phyloP scores from a whole-genome alignment of 139 green algal species.

The Pleodorina starrii region DNA sequence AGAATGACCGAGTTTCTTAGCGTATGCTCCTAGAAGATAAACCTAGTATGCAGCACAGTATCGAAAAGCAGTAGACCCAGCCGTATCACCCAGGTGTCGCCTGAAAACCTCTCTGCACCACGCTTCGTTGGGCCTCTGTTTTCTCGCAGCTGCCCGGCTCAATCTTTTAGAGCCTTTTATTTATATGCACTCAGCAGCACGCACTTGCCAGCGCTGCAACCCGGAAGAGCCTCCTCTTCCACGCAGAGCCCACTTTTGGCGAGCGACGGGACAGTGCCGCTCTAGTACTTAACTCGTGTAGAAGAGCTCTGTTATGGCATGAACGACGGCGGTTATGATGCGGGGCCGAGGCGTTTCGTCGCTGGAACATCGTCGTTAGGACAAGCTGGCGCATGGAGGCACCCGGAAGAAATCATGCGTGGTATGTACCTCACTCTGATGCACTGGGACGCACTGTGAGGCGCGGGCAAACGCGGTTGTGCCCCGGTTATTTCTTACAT shows the following conservation, averaged over 20 bases:
- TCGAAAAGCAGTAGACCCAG: too few species aligned
- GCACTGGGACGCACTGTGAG: neutral
- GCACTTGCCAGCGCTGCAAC: neutral
- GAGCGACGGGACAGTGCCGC: too few species aligned
- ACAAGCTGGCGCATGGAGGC: neutral
- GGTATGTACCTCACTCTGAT: neutral
- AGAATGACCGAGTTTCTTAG: too few species aligned
- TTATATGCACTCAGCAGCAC: neutral
- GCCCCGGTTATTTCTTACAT: neutral
- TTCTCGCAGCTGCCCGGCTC: neutral
- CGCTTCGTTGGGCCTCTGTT: too few species aligned
- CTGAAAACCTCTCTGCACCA: too few species aligned
- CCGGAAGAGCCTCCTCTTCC: neutral
- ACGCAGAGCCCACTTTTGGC: neutral
- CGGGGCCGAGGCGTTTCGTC: neutral
- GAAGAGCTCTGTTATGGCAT: neutral
- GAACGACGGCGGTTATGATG: neutral
- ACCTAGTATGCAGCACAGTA: too few species aligned
- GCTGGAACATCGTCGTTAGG: neutral
- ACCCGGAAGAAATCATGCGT: constrained; percentile 13
- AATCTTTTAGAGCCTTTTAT: neutral
- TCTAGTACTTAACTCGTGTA: too few species aligned
- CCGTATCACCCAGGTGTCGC: too few species aligned
- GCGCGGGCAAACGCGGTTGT: neutral
- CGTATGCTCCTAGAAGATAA: neutral